A percentile compares a stretch with the other conserved stretches of the same genome.
Evolutionary conservation across 495 filamentous ascomycete genomes (phyloP).

Genomic region (Friedmanniomyces endolithicus): DNA sequence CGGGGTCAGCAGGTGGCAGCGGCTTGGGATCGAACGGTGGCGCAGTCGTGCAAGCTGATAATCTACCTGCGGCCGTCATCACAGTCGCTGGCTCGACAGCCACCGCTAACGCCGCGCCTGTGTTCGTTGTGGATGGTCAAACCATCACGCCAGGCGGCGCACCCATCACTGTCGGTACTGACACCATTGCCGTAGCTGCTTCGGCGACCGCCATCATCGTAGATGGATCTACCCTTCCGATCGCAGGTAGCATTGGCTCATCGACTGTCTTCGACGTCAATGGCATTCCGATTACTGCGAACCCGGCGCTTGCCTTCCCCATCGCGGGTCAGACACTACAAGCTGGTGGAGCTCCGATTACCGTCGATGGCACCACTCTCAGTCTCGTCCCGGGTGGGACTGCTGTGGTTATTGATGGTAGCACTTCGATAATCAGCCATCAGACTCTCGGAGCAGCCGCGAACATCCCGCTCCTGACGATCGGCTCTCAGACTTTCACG

Average conservation of each 20-base stretch:
- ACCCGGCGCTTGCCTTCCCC: conserved; percentile 11
- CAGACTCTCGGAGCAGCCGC: conserved; percentile 7
- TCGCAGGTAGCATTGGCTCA: background rate
- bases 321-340: conserved; percentile 22
- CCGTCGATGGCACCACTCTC: conserved; percentile 19
- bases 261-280: conserved; percentile 6
- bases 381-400: conserved; percentile 22
- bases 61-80: conserved; percentile 5
- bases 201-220: conserved; percentile 2
- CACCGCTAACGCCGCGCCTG: conserved; percentile 9
- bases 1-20: background rate
- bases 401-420: conserved; percentile 19
- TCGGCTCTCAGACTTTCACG: conserved; percentile 24
- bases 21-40: background rate
- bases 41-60: background rate
- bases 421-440: conserved; percentile 2
- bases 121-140: conserved; percentile 8
- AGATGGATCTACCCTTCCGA: conserved; percentile 3
- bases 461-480: conserved; percentile 24
- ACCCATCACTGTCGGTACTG: conserved; percentile 12
- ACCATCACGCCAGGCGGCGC: conserved; percentile 17
- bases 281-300: conserved; percentile 1
- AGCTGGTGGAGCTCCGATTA: conserved; percentile 21
- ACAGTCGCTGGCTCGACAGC: conserved; percentile 6
- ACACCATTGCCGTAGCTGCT: background rate